Percentiles rank a stretch among this genome's conserved stretches.
phyloP scores from a whole-genome alignment of 163 green algal species.

The Chlamydomonas reinhardtii region DNA sequence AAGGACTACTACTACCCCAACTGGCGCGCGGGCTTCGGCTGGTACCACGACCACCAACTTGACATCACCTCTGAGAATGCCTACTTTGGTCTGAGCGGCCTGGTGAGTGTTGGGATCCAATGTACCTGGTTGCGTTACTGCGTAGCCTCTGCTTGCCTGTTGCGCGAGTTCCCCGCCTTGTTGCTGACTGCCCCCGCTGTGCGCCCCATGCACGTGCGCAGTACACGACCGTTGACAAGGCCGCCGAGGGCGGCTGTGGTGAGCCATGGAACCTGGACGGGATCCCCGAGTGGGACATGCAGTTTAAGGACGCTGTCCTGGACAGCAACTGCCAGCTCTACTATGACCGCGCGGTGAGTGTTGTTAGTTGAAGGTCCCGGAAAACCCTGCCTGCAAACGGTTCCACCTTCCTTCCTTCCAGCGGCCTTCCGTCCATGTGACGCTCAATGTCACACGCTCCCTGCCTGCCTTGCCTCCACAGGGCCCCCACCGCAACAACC shows the following conservation, averaged over 20 bases:
- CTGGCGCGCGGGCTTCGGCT: background rate
- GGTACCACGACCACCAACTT: conserved; percentile 33
- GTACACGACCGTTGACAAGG: background rate
- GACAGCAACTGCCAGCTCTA: conserved; percentile 18
- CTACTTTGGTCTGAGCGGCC: conserved; percentile 2
- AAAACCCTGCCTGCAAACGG: too few relatives aligned
- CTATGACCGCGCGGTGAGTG: background rate
- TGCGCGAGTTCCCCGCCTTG: too few relatives aligned
- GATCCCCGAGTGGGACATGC: background rate
- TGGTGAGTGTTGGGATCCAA: too few relatives aligned
- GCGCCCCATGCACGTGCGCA: too few relatives aligned
- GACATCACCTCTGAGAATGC: conserved; percentile 15
- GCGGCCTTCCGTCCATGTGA: too few relatives aligned
- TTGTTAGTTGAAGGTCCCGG: too few relatives aligned
- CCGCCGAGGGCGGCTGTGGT: background rate
- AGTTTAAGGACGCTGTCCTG: conserved; percentile 16
- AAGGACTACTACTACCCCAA: conserved; percentile 43
- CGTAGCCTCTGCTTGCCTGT: too few relatives aligned
- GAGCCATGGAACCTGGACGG: conserved; percentile 28
- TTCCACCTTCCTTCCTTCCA: too few relatives aligned
- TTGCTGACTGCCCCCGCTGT: too few relatives aligned
- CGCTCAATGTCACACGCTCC: background rate
- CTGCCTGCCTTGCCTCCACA: background rate
- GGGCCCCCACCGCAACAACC: conserved; percentile 12
- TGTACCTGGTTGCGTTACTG: too few relatives aligned